Evolutionary conservation across 2,329 filamentous ascomycete genomes (phyloP).

Genomic region (Rosellinia necatrix): DNA sequence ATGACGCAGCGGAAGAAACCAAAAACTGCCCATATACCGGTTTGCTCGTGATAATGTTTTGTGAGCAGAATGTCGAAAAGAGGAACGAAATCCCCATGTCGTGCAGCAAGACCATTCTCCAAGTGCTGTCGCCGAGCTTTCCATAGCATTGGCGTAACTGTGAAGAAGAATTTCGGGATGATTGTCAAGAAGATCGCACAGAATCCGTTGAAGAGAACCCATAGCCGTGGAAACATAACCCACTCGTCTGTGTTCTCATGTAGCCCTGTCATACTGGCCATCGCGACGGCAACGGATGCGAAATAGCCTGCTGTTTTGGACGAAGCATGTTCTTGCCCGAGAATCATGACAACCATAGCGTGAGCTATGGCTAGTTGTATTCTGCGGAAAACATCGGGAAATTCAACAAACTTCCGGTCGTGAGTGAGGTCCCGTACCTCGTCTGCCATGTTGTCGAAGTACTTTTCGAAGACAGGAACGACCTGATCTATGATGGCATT

Average conservation of each 20-base stretch:
- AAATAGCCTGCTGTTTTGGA: not conserved
- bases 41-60: not conserved
- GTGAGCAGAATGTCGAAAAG: not conserved
- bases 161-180: not conserved
- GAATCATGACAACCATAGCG: not conserved
- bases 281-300: not conserved
- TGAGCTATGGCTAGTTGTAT: not conserved
- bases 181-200: not conserved
- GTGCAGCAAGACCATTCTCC: not conserved
- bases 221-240: not conserved
- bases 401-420: not conserved
- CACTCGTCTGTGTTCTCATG: not conserved
- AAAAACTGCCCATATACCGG: not conserved
- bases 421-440: not conserved
- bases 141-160: not conserved
- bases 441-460: not conserved
- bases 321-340: not conserved
- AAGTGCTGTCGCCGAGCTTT: not conserved
- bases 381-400: not conserved
- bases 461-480: not conserved
- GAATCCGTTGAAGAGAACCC: not conserved
- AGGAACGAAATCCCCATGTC: not conserved
- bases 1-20: not conserved
- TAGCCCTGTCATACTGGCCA: not conserved
- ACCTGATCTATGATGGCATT: not conserved